Evolutionary conservation across 108 stramenopile genomes (phyloP), one percentile per base, ranked within the genome.

Genomic region (Pseudonitzschia pungens): DNA sequence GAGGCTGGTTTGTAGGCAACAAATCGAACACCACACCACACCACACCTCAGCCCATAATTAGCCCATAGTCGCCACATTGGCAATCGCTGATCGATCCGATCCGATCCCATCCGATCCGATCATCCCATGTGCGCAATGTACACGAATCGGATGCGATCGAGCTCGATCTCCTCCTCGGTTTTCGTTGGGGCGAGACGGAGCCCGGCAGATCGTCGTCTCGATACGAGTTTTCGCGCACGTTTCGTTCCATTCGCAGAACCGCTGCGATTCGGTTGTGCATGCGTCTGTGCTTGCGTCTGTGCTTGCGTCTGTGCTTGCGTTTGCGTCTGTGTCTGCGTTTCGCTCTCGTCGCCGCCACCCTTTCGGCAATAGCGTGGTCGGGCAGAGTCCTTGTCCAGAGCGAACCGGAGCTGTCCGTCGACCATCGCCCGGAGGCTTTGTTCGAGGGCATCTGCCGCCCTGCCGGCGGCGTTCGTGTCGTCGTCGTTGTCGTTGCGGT

Each of bases 101-200:
- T 36, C 6, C 4, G 50, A 7, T 8, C 3, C 50, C 6, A 16
- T 51, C n/a, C 6, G 16, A 3, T 8, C 9, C 24, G 24, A 55
- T 55, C 54, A 55, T 55, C 54, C 54, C 54, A 55, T 55, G 54
- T 55, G 54, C 54, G 54, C 54, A 55, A 55, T 55, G 54, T 55
- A 55, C 54, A 55, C 54, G 24, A 55, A 55, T 21, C 54, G 54
- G 24, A 55, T 55, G 22, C 54, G 54, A 55, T 55, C 54, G 24
- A 26, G 54, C 54, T 55, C 54, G 4, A 55, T 26, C 26, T 55
- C 54, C 26, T 55, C 54, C 54, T 22, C 10, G 10, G 54, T 24
- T 55, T 55, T 55, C 24, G 54, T 22, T 55, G 12, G 24, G 12
- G 54, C 22, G 10, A 55, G 54, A 24, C 54, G 12, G 24, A 55